Percentiles rank a stretch among this genome's conserved stretches.
Evolutionary conservation across 345 rosid species (phyloP).

Genomic region (Arabis hirsuta): DNA sequence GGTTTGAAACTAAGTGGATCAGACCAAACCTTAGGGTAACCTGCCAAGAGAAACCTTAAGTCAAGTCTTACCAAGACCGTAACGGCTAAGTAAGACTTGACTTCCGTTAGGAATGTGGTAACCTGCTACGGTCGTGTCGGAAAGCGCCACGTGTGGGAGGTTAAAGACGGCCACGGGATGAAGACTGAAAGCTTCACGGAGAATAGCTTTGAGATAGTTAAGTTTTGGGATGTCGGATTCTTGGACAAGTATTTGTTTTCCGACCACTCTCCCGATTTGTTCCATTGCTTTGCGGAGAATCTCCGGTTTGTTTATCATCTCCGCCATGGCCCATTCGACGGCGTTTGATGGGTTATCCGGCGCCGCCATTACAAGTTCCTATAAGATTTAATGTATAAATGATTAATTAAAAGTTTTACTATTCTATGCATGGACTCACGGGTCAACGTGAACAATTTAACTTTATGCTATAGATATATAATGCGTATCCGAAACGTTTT

Average conservation of each 20-base stretch:
- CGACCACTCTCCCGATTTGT: constrained; percentile 54
- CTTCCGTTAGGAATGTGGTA: constrained; percentile 53
- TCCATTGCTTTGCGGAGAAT: constrained; percentile 47
- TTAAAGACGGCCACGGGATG: constrained; percentile 55
- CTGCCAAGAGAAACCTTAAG: too few species aligned
- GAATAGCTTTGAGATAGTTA: constrained; percentile 48
- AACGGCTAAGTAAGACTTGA: constrained; percentile 50
- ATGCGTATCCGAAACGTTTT: too few species aligned
- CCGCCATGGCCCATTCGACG: constrained; percentile 56
- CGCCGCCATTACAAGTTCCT: constrained; percentile 55
- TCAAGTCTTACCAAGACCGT: constrained; percentile 54
- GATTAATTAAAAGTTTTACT: constrained; percentile 16
- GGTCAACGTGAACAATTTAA: background rate
- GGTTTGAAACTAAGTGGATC: constrained; percentile 45
- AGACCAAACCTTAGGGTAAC: constrained; percentile 50
- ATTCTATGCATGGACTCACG: constrained; percentile 8
- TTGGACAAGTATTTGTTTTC: constrained; percentile 51
- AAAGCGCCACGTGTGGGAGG: constrained; percentile 49
- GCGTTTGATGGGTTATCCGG: constrained; percentile 59
- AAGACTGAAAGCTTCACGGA: constrained; percentile 51
- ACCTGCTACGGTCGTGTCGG: constrained; percentile 47
- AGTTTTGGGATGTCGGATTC: constrained; percentile 54
- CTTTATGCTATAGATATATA: background rate
- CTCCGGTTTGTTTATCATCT: constrained; percentile 54
- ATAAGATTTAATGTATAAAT: background rate